phyloP scores from a whole-genome alignment of 2,329 filamentous ascomycete genomes.

The Amauroascus verrucosus region DNA sequence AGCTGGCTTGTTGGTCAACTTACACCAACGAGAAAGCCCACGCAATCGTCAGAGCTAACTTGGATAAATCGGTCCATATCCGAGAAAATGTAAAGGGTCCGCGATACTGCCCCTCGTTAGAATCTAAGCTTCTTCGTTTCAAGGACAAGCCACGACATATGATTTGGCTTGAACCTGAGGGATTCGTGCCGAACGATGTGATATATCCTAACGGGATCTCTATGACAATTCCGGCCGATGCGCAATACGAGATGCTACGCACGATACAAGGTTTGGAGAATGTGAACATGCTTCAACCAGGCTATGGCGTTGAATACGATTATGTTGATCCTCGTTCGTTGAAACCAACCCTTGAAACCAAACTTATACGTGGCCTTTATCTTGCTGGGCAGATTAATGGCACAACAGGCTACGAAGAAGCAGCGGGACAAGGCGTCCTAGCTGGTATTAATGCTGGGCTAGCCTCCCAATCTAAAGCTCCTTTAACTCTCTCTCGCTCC shows the following conservation, averaged over 20 bases:
- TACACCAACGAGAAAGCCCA: conserved; percentile 78
- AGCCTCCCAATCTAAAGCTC: conserved; percentile 54
- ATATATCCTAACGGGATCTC: conserved; percentile 96
- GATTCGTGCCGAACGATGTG: conserved; percentile 69
- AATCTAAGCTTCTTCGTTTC: conserved; percentile 88
- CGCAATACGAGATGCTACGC: conserved; percentile 72
- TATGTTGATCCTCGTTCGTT: conserved; percentile 91
- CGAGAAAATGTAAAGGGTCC: conserved; percentile 90
- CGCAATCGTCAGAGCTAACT: conserved; percentile 71
- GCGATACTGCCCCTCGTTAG: conserved; percentile 87
- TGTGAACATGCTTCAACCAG: conserved; percentile 83
- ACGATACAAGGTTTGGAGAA: conserved; percentile 83
- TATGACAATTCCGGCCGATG: conserved; percentile 87
- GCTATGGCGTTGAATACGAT: conserved; percentile 97
- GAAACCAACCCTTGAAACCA: conserved; percentile 84
- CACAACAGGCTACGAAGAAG: conserved; percentile 96
- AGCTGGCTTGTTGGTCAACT: conserved; percentile 77
- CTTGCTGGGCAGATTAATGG: conserved; percentile 96
- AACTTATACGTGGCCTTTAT: conserved; percentile 77
- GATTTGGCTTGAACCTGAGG: conserved; percentile 95
- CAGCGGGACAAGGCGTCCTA: conserved; percentile 82
- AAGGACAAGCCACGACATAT: conserved; percentile 70
- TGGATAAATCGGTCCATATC: conserved; percentile 95
- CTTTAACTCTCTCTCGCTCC: conserved; percentile 61
- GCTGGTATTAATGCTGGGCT: conserved; percentile 91